Conservation (phyloP, 345 rosid genomes). For the Passiflora organensis region DNA sequence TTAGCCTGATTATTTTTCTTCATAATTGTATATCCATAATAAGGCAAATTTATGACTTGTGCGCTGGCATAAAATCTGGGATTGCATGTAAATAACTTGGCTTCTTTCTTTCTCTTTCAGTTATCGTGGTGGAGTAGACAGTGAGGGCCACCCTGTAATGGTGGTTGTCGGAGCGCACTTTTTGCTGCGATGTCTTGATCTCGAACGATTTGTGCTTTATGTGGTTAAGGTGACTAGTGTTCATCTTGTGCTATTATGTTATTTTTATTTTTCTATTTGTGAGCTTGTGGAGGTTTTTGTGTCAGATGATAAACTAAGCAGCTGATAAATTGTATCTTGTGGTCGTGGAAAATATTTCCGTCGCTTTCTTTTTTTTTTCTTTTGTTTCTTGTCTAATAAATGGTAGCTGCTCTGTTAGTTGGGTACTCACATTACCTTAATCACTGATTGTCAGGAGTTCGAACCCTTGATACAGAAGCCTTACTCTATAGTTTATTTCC, state of each 20-base stretch:
- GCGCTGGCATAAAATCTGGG: no score
- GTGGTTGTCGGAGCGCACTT: slow-evolving; percentile 98
- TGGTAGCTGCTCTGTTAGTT: background rate
- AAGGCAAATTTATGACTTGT: no score
- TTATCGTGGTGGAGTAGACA: slow-evolving; percentile 95
- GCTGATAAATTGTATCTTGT: background rate
- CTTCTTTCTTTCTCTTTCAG: slow-evolving; percentile 38
- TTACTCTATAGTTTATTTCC: slow-evolving; percentile 80
- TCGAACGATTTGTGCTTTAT: slow-evolving; percentile 79
- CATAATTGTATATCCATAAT: background rate
- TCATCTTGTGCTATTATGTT: background rate
- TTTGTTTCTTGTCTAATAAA: background rate
- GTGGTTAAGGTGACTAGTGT: slow-evolving; percentile 56
- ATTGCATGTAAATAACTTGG: slow-evolving; percentile 11
- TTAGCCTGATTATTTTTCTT: background rate
- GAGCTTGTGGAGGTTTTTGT: background rate
- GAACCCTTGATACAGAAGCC: slow-evolving; percentile 97
- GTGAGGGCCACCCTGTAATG: slow-evolving; percentile 92
- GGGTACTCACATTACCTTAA: slow-evolving; percentile 1
- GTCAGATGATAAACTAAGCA: background rate
- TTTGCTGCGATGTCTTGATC: slow-evolving; percentile 87
- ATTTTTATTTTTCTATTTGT: background rate
- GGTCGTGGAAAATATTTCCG: background rate
- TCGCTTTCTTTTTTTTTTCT: slow-evolving; percentile 1
- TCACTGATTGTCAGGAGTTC: slow-evolving; percentile 66